These are phyloP conservation scores for Teratosphaeria gauchensis DNA, from an alignment of 2,329 filamentous ascomycete genomes.

Conservation along the genomic window DNA sequence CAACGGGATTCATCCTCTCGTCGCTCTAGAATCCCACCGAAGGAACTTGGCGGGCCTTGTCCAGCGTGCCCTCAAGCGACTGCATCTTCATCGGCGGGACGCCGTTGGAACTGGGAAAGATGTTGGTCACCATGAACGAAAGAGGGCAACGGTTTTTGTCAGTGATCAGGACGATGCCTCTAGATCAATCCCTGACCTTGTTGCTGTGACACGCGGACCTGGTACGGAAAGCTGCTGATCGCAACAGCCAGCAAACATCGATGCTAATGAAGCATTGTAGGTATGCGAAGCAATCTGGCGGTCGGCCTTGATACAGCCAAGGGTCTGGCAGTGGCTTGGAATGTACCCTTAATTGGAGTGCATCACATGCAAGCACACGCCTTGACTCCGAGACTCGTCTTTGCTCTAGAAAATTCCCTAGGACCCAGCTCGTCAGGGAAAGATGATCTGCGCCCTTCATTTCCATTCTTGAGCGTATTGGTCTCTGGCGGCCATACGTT, in stretches of 20 bases:
- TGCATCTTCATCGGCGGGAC: background rate
- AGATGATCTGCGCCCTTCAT: conserved; percentile 39
- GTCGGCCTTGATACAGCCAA: conserved; percentile 78
- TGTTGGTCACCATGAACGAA: too few species aligned
- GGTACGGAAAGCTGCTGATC: conserved; percentile 26
- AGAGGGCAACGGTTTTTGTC: background rate
- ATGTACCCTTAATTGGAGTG: conserved; percentile 71
- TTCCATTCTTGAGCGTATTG: conserved; percentile 80
- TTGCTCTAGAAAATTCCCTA: conserved; percentile 3
- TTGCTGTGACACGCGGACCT: conserved; percentile 83
- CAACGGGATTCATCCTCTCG: conserved; percentile 69
- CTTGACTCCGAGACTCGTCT: conserved; percentile 68
- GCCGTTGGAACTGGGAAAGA: background rate
- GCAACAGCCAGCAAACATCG: background rate
- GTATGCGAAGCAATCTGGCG: conserved; percentile 70
- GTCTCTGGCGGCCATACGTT: conserved; percentile 90
- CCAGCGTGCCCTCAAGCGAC: conserved; percentile 46
- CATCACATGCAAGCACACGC: conserved; percentile 98
- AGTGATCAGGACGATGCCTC: background rate
- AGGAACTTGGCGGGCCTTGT: conserved; percentile 59
- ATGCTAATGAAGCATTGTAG: background rate
- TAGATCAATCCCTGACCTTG: conserved; percentile 60
- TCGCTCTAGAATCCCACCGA: conserved; percentile 68
- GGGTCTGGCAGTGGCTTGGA: conserved; percentile 74
- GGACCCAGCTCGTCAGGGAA: background rate